Evolutionary conservation across 331 rosid genomes (phyloP), one percentile per base, ranked within the genome.

Genomic region (Telfairia occidentalis): DNA sequence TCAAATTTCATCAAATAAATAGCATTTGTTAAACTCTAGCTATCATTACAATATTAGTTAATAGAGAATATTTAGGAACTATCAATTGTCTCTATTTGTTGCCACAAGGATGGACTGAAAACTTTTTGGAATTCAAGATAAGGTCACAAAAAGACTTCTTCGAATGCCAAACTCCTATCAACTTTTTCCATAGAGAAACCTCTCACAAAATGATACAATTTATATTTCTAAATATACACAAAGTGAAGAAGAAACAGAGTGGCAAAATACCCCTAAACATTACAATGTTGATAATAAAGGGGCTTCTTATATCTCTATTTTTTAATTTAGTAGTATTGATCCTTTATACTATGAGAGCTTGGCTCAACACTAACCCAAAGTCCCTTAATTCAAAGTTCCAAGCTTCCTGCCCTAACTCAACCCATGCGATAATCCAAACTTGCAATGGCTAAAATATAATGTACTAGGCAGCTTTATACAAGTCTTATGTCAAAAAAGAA

Each of bases 311-410:
- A n/a, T 32, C 28, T 35, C 48, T 28, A 63, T 35, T 63, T 16
- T 18, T 35, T 48, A 32, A 35, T n/a, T 19, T 38, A 64, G n/a
- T 9, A 64, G 46, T 66, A 66, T 21, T 46, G 19, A 3, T 23
- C 34, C 46, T 40, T 40, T 7, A 40, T 40, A 11, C 40, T 40
- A 21, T 37, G 19, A 21, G 13, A 64, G 49, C 30, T 5, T 66
- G 53, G 10, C 73, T 40, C 34, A 38, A 40, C 73, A 66, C 53
- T 11, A 66, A 64, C 3, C 71, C 28, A 35, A 34, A 8, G 49
- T 64, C 71, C 71, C 21, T 66, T 2, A 66, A 64, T 64, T 66
- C 73, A 66, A 66, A 66, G 50, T 24, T n/a, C n/a, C n/a, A n/a
- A n/a, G n/a, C n/a, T n/a, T 66, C 45, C 53, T 38, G 40, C 34